A percentile compares a stretch with the other conserved stretches of the same genome.
Conservation (phyloP, 371 early-diverging fungal species). For the Neoconidiobolus thromboides region DNA sequence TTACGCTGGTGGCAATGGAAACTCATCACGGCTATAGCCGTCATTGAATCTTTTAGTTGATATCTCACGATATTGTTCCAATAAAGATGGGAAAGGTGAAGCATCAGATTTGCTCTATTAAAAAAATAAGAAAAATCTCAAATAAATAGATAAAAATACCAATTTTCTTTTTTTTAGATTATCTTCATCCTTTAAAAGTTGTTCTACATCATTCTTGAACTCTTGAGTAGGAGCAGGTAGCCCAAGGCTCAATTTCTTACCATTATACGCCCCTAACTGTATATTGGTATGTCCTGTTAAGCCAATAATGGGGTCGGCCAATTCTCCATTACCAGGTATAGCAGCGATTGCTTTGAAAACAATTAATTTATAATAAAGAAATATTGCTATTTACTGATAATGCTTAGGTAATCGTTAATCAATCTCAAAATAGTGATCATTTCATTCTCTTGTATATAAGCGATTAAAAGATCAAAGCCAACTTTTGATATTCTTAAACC, state of each 20-base stretch:
- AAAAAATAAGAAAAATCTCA: too few relatives aligned
- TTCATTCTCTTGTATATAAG: conserved; percentile 85
- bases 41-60: background rate
- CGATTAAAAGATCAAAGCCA: conserved; percentile 81
- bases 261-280: conserved; percentile 65
- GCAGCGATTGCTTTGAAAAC: conserved; percentile 9
- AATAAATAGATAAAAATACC: too few relatives aligned
- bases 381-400: conserved; percentile 34
- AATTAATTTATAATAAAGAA: background rate
- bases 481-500: conserved; percentile 70
- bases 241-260: conserved; percentile 43
- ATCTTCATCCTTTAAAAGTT: conserved; percentile 19
- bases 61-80: background rate
- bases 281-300: conserved; percentile 56
- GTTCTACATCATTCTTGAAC: conserved; percentile 20
- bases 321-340: conserved; percentile 14
- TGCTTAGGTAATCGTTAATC: conserved; percentile 86
- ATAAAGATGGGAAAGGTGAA: background rate
- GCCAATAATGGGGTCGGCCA: conserved; percentile 42
- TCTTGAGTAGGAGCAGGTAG: conserved; percentile 28
- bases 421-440: conserved; percentile 71
- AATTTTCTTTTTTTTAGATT: conserved; percentile 1
- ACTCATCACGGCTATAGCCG: conserved; percentile 16
- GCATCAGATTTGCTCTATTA: background rate
- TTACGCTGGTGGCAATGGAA: conserved; percentile 51